Base-by-base conservation (phyloP, 352 stramenopile genomes). In the Phytophthora crassamura region DNA sequence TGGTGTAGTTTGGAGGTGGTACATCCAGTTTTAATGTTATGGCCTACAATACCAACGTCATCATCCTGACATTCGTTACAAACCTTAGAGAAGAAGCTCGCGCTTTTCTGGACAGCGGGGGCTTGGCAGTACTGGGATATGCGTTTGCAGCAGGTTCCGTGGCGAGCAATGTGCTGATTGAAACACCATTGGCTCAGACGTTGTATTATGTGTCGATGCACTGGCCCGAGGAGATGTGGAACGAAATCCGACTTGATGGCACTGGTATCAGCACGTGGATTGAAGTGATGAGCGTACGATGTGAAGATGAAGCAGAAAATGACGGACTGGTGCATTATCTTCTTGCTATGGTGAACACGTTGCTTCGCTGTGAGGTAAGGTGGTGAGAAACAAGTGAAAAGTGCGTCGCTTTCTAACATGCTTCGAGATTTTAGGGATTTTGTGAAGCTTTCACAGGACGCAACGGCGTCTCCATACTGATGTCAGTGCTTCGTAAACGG, bases 1-100 rank as follows among this genome's bases (percentile, higher is more conserved):
- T n/a, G 57, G 47, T 9, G 65, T 72, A 15, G 38, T 71, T 18
- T 72, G 65, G 69, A 77, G 50, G 69, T 77, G 38, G 59, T 53
- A 10, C 16, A 25, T 16, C 16, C 12, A 20, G 30, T 39, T 28
- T 15, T 18, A 7, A 32, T n/a, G 4, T 42, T 33, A 45, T 7
- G 20, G 11, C 22, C 3, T 32, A 18, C 3, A 42, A 46, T 5
- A 39, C 25, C 51, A 34, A 51, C 12, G 12, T 35, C 12, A 12
- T 33, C 2, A 22, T 50, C 38, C 15, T 16, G 8, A 14, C 47
- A 11, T 39, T 4, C 14, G 34, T 10, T 2, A 16, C 10, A 47
- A 32, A 33, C 43, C 14, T 18, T 39, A 72, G 64, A 45, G 43
- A 68, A 4, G 50, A 52, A 69, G 51, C 64, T 30, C 36, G 45